These are phyloP conservation scores for Yamadazyma kitorensis DNA, from an alignment of 805 yeast genomes.

Conservation along the genomic window DNA sequence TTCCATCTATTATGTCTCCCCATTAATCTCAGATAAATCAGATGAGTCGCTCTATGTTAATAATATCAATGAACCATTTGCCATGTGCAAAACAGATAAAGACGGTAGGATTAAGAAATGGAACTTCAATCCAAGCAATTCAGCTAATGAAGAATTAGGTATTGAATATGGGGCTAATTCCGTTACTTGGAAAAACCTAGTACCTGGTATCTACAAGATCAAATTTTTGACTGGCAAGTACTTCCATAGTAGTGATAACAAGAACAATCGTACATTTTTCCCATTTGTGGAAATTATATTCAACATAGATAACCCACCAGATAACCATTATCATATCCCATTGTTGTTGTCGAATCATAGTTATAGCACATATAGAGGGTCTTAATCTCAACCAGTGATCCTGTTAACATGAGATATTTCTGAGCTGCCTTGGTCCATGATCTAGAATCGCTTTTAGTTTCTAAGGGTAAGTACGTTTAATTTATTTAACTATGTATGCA, in stretches of 20 bases:
- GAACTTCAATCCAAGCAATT: conserved; percentile 44
- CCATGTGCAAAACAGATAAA: conserved; percentile 63
- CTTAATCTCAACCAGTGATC: too few species aligned
- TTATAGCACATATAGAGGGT: conserved; percentile 89
- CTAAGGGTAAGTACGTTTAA: too few species aligned
- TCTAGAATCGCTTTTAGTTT: too few species aligned
- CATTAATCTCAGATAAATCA: conserved; percentile 18
- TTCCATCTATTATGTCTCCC: conserved; percentile 46
- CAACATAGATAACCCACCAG: conserved; percentile 62
- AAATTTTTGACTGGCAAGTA: conserved; percentile 74
- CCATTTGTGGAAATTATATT: conserved; percentile 85
- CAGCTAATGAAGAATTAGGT: conserved; percentile 22
- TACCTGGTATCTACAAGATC: conserved; percentile 70
- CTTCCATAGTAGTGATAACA: conserved; percentile 34
- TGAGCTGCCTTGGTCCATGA: too few species aligned
- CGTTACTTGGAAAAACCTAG: conserved; percentile 42
- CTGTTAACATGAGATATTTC: too few species aligned
- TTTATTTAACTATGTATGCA: too few species aligned
- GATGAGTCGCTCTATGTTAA: conserved; percentile 28
- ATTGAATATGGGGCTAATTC: conserved; percentile 18
- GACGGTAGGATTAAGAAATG: conserved; percentile 82
- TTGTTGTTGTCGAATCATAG: conserved; percentile 79
- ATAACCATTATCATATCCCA: conserved; percentile 87
- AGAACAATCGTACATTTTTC: conserved; percentile 64
- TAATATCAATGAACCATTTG: conserved; percentile 45